phyloP scores from a whole-genome alignment of 805 yeast genomes.

The Starmerella floricola region DNA sequence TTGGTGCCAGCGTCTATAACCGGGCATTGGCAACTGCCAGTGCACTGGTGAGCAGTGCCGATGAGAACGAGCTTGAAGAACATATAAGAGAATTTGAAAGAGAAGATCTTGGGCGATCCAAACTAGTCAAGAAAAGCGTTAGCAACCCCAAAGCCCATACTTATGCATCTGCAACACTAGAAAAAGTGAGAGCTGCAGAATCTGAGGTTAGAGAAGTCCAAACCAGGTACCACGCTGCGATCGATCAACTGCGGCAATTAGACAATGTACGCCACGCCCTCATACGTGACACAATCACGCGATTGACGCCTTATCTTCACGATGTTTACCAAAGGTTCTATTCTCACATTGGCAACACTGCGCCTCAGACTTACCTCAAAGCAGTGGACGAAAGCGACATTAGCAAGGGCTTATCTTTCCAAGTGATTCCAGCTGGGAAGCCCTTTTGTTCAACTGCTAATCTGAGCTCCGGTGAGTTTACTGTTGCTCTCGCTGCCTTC shows the following conservation, averaged over 20 bases:
- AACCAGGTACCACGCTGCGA: too few relatives aligned
- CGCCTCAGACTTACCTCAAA: background rate
- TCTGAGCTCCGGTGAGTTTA: conserved; percentile 3
- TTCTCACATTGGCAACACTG: background rate
- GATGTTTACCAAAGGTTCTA: background rate
- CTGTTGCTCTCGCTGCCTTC: background rate
- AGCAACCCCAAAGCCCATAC: too few relatives aligned
- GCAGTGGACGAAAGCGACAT: background rate
- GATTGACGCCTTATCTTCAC: background rate
- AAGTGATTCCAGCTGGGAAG: background rate
- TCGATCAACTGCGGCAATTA: too few relatives aligned
- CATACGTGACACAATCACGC: background rate
- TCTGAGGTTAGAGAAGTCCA: background rate
- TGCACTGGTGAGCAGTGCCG: too few relatives aligned
- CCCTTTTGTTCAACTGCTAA: background rate
- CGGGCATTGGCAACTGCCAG: too few relatives aligned
- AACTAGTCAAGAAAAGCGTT: too few relatives aligned
- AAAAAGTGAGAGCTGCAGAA: background rate
- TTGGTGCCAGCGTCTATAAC: too few relatives aligned
- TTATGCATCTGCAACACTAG: too few relatives aligned
- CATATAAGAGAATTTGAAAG: too few relatives aligned
- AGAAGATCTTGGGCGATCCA: too few relatives aligned
- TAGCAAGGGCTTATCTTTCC: background rate
- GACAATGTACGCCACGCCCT: background rate
- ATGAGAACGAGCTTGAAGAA: too few relatives aligned